Conservation (phyloP, 2,329 filamentous ascomycete genomes). For the Emergomyces pasteurianus region DNA sequence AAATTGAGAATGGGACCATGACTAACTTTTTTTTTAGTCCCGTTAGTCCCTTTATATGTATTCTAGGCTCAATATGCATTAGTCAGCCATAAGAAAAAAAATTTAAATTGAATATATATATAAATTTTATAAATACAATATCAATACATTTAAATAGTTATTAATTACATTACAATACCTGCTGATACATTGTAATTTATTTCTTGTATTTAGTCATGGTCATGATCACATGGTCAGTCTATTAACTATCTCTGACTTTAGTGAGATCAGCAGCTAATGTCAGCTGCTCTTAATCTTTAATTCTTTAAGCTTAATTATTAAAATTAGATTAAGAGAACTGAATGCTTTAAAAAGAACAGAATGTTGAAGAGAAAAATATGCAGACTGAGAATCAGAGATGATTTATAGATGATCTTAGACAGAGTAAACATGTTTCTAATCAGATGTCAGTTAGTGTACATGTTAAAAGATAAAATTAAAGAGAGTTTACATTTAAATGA, state of each 20-base stretch:
- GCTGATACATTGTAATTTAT: no score
- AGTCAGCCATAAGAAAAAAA: no score
- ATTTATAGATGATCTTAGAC: constrained; percentile 26
- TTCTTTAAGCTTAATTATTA: constrained; percentile 14
- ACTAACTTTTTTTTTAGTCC: no score
- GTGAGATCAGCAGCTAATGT: constrained; percentile 13
- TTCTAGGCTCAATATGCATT: no score
- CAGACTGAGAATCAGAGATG: constrained; percentile 24
- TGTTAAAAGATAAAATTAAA: not conserved
- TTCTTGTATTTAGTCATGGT: no score
- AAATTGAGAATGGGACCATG: no score
- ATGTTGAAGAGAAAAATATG: constrained; percentile 24
- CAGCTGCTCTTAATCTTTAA: constrained; percentile 11
- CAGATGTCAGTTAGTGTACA: not conserved
- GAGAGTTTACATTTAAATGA: not conserved
- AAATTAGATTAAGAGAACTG: constrained; percentile 12
- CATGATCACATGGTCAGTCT: no score
- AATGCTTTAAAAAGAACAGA: constrained; percentile 16
- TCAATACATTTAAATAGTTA: no score
- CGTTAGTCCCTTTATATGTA: no score
- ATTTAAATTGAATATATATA: no score
- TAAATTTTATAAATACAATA: no score
- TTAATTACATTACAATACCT: no score
- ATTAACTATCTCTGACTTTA: constrained; percentile 13
- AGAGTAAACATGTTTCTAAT: constrained; percentile 23